Conservation (phyloP, 306 rosid genomes). For the Styphnolobium japonicum region DNA sequence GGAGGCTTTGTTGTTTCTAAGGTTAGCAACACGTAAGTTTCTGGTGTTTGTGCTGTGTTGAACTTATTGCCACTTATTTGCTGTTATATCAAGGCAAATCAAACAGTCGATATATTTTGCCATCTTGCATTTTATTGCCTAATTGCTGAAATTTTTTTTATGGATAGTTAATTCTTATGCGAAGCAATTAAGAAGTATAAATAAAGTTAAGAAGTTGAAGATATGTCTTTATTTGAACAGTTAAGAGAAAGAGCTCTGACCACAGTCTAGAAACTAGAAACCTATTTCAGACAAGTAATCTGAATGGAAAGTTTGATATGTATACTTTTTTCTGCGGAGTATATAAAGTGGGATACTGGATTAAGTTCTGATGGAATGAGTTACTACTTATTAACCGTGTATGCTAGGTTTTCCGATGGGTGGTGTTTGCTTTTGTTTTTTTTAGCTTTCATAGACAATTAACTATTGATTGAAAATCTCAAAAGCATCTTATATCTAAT, state of each 20-base stretch:
- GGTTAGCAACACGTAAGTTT: constrained; percentile 87
- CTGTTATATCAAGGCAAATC: not conserved
- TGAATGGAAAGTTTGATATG: not conserved
- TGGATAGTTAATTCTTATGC: not conserved
- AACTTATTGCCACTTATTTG: not conserved
- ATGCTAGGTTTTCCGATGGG: not conserved
- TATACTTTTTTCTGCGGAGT: not conserved
- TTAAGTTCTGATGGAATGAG: not conserved
- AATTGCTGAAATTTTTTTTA: not conserved
- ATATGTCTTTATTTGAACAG: not conserved
- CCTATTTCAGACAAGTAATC: not conserved
- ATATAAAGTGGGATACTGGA: not conserved
- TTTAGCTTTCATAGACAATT: not conserved
- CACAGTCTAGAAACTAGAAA: not conserved
- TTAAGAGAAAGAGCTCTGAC: not conserved
- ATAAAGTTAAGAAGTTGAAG: not conserved
- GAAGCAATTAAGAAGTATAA: not conserved
- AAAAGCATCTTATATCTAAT: not conserved
- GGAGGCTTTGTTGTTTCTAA: constrained; percentile 82
- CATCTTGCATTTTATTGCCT: not conserved
- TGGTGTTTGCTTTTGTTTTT: too few relatives aligned
- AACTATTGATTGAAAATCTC: not conserved
- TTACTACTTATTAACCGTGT: not conserved
- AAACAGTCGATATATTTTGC: not conserved
- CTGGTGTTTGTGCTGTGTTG: not conserved